Evolutionary conservation across 768 basidiomycete genomes (phyloP).

Genomic region (Pisolithus marmoratus): DNA sequence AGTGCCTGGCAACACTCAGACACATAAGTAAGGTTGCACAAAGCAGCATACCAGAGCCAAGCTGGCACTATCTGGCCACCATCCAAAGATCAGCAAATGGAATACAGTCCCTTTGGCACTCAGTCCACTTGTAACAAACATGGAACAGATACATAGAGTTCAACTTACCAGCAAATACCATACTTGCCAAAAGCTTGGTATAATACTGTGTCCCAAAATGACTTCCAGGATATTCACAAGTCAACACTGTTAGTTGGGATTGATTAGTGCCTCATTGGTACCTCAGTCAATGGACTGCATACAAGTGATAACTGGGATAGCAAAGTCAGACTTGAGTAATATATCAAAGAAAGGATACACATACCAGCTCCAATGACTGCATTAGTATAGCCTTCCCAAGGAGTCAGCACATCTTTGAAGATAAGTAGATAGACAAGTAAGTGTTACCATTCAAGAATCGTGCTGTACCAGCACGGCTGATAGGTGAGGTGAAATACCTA

Average conservation of each 20-base stretch:
- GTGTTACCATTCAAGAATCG: conserved; percentile 75
- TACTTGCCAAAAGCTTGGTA: conserved; percentile 53
- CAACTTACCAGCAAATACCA: conserved; percentile 77
- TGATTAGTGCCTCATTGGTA: neutral
- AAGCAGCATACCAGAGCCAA: conserved; percentile 66
- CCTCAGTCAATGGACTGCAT: conserved; percentile 11
- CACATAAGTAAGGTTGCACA: neutral
- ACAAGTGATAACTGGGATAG: conserved; percentile 60
- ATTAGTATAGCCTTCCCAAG: conserved; percentile 67
- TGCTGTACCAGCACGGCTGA: conserved; percentile 80
- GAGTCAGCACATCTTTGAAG: conserved; percentile 2
- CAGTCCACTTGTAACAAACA: conserved; percentile 61
- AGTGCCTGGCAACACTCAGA: conserved; percentile 48
- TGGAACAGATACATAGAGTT: conserved; percentile 51
- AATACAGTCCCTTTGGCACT: conserved; percentile 75
- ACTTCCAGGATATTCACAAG: conserved; percentile 58
- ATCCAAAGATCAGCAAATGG: conserved; percentile 80
- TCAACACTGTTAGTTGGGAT: conserved; percentile 47
- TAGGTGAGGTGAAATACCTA: no score
- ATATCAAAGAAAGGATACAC: no score
- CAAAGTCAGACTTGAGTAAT: neutral
- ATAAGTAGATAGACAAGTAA: neutral
- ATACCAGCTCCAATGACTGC: conserved; percentile 71
- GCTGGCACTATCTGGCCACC: conserved; percentile 82
- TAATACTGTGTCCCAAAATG: conserved; percentile 51